Evolutionary conservation across 306 rosid genomes (phyloP).

Genomic region (Macrotyloma uniflorum): DNA sequence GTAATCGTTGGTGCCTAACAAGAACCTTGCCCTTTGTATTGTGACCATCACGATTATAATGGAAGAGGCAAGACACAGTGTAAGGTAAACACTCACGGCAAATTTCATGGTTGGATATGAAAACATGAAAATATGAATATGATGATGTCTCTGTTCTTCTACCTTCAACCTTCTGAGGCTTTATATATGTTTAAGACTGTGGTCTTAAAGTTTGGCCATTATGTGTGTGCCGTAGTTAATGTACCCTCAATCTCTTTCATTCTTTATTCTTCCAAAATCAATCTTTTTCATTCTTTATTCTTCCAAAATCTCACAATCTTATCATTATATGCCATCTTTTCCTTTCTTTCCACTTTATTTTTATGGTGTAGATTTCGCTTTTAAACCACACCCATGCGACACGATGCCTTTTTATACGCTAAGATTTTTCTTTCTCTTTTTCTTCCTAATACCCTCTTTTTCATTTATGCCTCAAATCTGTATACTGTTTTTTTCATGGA

Average conservation of each 20-base stretch:
- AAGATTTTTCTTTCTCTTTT: neutral
- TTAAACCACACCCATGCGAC: constrained; percentile 33
- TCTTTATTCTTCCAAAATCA: neutral
- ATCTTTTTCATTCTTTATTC: constrained; percentile 19
- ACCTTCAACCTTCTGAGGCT: neutral
- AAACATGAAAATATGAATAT: too few species aligned
- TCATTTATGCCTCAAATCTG: neutral
- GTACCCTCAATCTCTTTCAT: constrained; percentile 14
- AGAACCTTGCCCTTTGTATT: constrained; percentile 34
- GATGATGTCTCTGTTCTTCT: neutral
- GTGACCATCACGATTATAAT: constrained; percentile 39
- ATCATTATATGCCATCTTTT: neutral
- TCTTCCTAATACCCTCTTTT: neutral
- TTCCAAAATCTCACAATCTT: neutral
- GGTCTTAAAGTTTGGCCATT: neutral
- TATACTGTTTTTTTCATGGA: too few species aligned
- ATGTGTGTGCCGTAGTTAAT: neutral
- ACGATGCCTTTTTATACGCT: constrained; percentile 16
- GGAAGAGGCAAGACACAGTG: constrained; percentile 26
- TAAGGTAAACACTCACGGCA: constrained; percentile 3
- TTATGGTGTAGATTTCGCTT: constrained; percentile 5
- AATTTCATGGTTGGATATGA: constrained; percentile 8
- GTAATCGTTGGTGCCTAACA: constrained; percentile 44
- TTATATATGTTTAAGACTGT: neutral
- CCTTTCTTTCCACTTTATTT: neutral